Conservation (phyloP, 148 eudicot genomes). For the Rhododendron simsii region DNA sequence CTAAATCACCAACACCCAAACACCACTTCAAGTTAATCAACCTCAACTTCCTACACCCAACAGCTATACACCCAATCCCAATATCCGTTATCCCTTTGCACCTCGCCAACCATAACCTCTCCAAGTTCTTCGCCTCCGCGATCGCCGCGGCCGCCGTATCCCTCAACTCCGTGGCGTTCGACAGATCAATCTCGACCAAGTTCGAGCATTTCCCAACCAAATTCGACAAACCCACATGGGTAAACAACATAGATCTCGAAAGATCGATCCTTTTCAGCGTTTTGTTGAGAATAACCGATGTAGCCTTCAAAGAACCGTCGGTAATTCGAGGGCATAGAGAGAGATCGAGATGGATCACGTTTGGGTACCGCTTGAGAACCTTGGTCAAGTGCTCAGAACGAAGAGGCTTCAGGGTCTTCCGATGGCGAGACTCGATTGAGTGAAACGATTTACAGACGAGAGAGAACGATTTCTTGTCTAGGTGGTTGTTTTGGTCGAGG, state of each 20-base stretch:
- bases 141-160: constrained; percentile 59
- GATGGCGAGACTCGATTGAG: constrained; percentile 53
- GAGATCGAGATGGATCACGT: constrained; percentile 42
- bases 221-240: constrained; percentile 50
- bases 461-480: constrained; percentile 67
- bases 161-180: constrained; percentile 60
- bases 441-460: constrained; percentile 53
- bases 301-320: constrained; percentile 34
- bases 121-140: constrained; percentile 68
- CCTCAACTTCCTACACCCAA: constrained; percentile 78
- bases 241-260: constrained; percentile 56
- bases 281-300: constrained; percentile 16
- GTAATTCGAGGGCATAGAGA: constrained; percentile 72
- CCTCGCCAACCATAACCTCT: constrained; percentile 66
- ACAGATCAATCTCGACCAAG: constrained; percentile 66
- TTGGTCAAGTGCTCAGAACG: constrained; percentile 46
- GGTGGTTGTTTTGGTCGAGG: constrained; percentile 34
- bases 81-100: constrained; percentile 88
- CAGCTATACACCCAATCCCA: constrained; percentile 94
- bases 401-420: constrained; percentile 54
- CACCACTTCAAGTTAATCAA: constrained; percentile 79
- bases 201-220: constrained; percentile 46
- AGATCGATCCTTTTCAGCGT: constrained; percentile 45
- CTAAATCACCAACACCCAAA: constrained; percentile 85
- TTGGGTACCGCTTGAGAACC: constrained; percentile 43